Percentiles rank a stretch among this genome's conserved stretches.
These are phyloP conservation scores for Heterococcus sp. DNA, from an alignment of 108 stramenopile species.

Conservation along the genomic window DNA sequence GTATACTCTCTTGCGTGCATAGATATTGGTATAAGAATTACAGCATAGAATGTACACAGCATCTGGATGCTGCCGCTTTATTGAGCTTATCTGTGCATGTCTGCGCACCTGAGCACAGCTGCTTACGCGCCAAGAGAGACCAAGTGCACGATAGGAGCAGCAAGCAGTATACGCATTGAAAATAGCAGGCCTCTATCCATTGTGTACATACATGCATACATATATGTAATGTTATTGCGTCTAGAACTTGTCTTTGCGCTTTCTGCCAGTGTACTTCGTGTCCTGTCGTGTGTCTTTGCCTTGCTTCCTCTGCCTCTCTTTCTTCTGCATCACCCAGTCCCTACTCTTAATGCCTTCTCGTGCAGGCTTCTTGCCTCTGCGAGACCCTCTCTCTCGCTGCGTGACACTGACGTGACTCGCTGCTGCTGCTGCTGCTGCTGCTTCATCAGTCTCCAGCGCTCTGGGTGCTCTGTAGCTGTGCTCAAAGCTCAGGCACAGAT, in stretches of 20 bases:
- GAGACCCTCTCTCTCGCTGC: slow-evolving; percentile 5
- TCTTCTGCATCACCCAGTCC: slow-evolving; percentile 97
- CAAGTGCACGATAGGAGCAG: too few species aligned
- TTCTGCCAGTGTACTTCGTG: slow-evolving; percentile 92
- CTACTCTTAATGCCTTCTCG: slow-evolving; percentile 69
- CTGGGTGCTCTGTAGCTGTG: slow-evolving; percentile 66
- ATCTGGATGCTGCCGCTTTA: too few species aligned
- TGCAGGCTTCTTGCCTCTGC: slow-evolving; percentile 15
- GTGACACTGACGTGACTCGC: slow-evolving; percentile 43
- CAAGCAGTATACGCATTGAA: too few species aligned
- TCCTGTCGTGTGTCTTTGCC: slow-evolving; percentile 88
- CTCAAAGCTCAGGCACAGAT: slow-evolving; percentile 90
- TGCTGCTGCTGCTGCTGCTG: slow-evolving; percentile 12
- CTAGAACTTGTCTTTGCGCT: slow-evolving; percentile 87
- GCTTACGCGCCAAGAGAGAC: too few species aligned
- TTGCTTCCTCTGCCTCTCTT: slow-evolving; percentile 84
- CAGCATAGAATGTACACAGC: too few species aligned
- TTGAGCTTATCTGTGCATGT: too few species aligned
- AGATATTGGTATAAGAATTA: too few species aligned
- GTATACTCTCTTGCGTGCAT: too few species aligned
- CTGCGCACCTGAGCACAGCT: too few species aligned
- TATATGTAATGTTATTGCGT: too few species aligned
- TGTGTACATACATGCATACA: too few species aligned
- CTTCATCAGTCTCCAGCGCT: slow-evolving; percentile 47
- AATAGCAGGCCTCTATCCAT: too few species aligned